Conservation (phyloP, 2,329 filamentous ascomycete species). For the Monilinia polystroma region DNA sequence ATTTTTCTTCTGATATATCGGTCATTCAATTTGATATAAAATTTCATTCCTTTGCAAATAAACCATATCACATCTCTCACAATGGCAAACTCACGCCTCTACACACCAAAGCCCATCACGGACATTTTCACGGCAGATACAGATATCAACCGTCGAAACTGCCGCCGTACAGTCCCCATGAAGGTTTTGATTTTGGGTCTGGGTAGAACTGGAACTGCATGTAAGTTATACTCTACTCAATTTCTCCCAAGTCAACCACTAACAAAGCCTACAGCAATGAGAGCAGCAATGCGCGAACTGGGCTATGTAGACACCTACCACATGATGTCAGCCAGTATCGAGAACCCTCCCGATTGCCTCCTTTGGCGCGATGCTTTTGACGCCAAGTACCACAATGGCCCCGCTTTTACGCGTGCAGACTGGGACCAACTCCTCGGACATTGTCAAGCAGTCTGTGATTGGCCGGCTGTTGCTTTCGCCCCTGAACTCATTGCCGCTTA, state of each 20-base stretch:
- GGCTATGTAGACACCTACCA: conserved; percentile 70
- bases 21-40: background rate
- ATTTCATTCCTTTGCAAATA: conserved; percentile 1
- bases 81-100: conserved; percentile 30
- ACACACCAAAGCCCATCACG: conserved; percentile 49
- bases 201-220: conserved; percentile 69
- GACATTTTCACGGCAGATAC: conserved; percentile 65
- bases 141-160: conserved; percentile 65
- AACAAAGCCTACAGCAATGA: conserved; percentile 50
- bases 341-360: conserved; percentile 65
- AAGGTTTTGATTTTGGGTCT: conserved; percentile 68
- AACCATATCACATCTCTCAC: conserved; percentile 10
- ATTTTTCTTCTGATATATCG: background rate
- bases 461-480: conserved; percentile 40
- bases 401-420: conserved; percentile 61
- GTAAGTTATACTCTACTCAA: conserved; percentile 44
- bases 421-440: conserved; percentile 68
- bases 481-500: conserved; percentile 32
- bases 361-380: conserved; percentile 68
- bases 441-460: conserved; percentile 41
- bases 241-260: background rate
- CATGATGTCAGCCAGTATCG: conserved; percentile 69
- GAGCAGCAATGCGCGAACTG: conserved; percentile 63
- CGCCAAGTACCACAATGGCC: conserved; percentile 61
- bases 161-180: conserved; percentile 68